Evolutionary conservation across 192 early-diverging fungal genomes (phyloP), one percentile per base, ranked within the genome.

Genomic region (Chytriomyces sp.): DNA sequence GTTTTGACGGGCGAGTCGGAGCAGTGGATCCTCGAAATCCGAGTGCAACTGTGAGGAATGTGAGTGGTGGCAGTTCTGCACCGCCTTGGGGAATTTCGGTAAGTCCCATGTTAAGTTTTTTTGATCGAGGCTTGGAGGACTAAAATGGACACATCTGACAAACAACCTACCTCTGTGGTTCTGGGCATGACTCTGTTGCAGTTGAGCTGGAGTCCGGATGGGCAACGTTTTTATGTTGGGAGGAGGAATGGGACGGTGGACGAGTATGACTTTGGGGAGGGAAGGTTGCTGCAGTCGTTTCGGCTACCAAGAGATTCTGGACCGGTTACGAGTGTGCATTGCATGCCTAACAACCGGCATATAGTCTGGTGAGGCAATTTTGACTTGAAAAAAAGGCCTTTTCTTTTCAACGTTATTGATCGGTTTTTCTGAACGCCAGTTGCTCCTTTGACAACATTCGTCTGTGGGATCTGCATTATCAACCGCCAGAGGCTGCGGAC

Each of bases 361-460:
- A 80, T 98, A 22, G 69, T 96, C 22, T 95, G 94, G 92, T 92
- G 87, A 76, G 72, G 49, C n/a, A 44, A 28, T 52, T 66, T 66
- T 25, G 5, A 1, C 25, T 19, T 5, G 22, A 17, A 34, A 0
- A 3, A n/a, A n/a, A n/a, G n/a, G n/a, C n/a, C n/a, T n/a, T n/a
- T n/a, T n/a, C n/a, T n/a, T n/a, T n/a, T n/a, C n/a, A n/a, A n/a
- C n/a, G n/a, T n/a, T n/a, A 14, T 26, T 14, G 63, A 19, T 3
- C 39, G 14, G 26, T 31, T 52, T 49, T 65, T 65, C 52, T 65
- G 7, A 25, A 0, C 54, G 22, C 5, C n/a, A 28, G 40, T 60
- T 91, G 93, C 73, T 99, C 97, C 0, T 85, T 88, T 7, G 97
- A 99, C 74, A 98, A 94, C 72, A 86, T 99, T 68, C 86, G 97